phyloP scores from a whole-genome alignment of 2,329 filamentous ascomycete genomes.

The Colletotrichum horii region DNA sequence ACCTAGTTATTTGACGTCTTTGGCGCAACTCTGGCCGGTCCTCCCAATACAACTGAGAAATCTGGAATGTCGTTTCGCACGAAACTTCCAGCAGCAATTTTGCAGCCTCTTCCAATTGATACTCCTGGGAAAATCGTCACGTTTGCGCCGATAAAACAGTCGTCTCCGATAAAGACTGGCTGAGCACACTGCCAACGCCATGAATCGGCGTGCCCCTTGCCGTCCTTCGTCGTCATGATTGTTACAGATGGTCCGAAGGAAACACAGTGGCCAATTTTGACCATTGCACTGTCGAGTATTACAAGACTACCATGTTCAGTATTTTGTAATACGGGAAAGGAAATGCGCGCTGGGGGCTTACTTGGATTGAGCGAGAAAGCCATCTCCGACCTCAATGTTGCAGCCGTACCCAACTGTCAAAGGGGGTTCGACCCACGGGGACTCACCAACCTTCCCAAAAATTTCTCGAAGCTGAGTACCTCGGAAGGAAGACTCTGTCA shows the following conservation, averaged over 20 bases:
- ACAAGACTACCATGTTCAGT: neutral
- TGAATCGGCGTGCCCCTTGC: accelerated
- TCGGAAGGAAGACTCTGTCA: neutral
- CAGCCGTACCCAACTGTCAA: neutral
- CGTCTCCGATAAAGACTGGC: neutral
- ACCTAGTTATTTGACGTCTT: neutral
- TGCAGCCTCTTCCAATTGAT: neutral
- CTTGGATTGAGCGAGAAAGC: neutral
- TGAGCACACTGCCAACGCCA: neutral
- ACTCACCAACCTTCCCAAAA: neutral
- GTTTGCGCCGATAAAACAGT: neutral
- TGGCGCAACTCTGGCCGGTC: neutral
- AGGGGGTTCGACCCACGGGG: neutral
- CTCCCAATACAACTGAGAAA: neutral
- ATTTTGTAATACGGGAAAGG: neutral
- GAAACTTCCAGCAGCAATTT: neutral
- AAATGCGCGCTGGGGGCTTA: neutral
- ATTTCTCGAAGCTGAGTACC: neutral
- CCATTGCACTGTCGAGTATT: neutral
- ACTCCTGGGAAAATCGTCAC: neutral
- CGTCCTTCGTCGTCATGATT: neutral
- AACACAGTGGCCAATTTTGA: neutral
- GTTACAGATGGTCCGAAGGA: neutral
- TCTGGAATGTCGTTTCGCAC: neutral
- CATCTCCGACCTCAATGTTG: neutral